These are phyloP conservation scores for Talaromyces sp. DNA, from an alignment of 2,329 filamentous ascomycete species.

Conservation along the genomic window DNA sequence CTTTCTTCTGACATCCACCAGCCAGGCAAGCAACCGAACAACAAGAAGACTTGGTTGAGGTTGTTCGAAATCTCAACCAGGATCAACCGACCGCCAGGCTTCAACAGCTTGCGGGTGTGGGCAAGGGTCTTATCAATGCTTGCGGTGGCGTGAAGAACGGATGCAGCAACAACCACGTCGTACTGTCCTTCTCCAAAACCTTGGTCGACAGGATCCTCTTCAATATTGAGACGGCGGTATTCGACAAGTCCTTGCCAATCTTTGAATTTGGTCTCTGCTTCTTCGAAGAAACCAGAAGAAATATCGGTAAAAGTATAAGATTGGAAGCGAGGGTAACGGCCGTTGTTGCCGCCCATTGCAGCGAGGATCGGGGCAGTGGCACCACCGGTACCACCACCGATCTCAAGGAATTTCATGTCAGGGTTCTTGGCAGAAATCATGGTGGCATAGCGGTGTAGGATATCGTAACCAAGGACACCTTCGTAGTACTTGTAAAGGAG, in stretches of 20 bases:
- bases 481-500: slow-evolving; percentile 32
- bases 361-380: slow-evolving; percentile 33
- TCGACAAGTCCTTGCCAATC: slow-evolving; percentile 11
- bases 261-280: slow-evolving; percentile 10
- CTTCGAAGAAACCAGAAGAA: slow-evolving; percentile 15
- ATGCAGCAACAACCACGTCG: slow-evolving; percentile 29
- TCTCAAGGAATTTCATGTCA: slow-evolving; percentile 39
- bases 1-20: slow-evolving; percentile 31
- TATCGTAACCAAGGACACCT: slow-evolving; percentile 16
- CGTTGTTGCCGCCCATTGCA: slow-evolving; percentile 13
- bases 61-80: slow-evolving; percentile 34
- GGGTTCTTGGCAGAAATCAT: slow-evolving; percentile 38
- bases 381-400: slow-evolving; percentile 42
- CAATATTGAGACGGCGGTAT: slow-evolving; percentile 26
- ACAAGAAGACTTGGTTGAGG: slow-evolving; percentile 13
- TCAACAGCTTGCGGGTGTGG: slow-evolving; percentile 23
- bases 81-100: slow-evolving; percentile 42
- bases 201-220: slow-evolving; percentile 20
- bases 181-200: slow-evolving; percentile 23
- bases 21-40: slow-evolving; percentile 31
- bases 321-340: neutral
- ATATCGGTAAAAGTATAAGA: slow-evolving; percentile 19
- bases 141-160: slow-evolving; percentile 29
- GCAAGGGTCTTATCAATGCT: slow-evolving; percentile 16
- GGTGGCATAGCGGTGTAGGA: slow-evolving; percentile 21